Conservation (phyloP, 2,329 filamentous ascomycete genomes). For the Rutstroemia sp. region DNA sequence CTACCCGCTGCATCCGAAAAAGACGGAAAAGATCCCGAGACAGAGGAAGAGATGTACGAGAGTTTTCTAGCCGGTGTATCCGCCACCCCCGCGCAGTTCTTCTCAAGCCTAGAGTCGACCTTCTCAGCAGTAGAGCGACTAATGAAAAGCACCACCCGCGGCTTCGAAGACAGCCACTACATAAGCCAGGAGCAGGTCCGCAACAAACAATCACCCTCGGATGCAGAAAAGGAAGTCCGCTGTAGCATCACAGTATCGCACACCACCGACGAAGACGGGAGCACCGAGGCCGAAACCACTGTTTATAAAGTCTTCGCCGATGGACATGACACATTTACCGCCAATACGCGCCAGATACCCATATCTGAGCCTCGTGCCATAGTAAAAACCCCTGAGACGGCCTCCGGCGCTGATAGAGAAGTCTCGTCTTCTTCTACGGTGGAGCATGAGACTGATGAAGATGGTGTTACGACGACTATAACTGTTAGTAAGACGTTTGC, state of each 20-base stretch:
- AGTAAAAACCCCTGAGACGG: too few species aligned
- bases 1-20: background rate
- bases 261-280: too few species aligned
- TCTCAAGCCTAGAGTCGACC: background rate
- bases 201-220: background rate
- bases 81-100: background rate
- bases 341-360: too few species aligned
- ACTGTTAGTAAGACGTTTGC: slow-evolving; percentile 9
- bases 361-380: too few species aligned
- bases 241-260: too few species aligned
- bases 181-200: background rate
- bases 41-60: slow-evolving; percentile 28
- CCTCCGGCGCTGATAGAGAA: background rate
- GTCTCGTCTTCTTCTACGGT: slow-evolving; percentile 12
- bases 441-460: slow-evolving; percentile 10
- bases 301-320: too few species aligned
- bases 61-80: slow-evolving; percentile 10
- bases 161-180: background rate
- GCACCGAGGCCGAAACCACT: too few species aligned
- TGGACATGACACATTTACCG: too few species aligned
- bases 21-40: slow-evolving; percentile 9
- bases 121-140: slow-evolving; percentile 1
- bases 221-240: background rate
- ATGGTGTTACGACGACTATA: slow-evolving; percentile 14
- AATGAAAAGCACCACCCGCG: background rate